Percentiles rank a stretch among this genome's conserved stretches.
Conservation (phyloP, 2,329 filamentous ascomycete species). For the Exophiala mesophila region DNA sequence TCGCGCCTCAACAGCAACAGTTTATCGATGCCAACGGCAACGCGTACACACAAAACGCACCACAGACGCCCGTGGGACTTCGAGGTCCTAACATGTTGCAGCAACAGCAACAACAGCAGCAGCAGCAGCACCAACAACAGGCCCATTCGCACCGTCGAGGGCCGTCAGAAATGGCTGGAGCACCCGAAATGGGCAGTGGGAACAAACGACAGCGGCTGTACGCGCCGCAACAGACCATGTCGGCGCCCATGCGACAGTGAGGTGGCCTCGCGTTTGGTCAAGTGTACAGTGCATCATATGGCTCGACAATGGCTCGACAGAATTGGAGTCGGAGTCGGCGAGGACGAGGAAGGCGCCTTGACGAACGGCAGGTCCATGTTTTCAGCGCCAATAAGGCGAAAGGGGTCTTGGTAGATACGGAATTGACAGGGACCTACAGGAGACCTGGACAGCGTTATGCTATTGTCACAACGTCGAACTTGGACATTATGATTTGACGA, state of each 20-base stretch:
- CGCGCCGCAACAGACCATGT: slow-evolving; percentile 18
- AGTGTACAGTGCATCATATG: not conserved
- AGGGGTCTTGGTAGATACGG: no score
- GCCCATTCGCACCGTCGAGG: slow-evolving; percentile 14
- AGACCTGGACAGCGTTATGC: no score
- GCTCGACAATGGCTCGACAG: not conserved
- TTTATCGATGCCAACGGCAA: slow-evolving; percentile 19
- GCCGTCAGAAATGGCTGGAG: slow-evolving; percentile 20
- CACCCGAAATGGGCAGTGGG: slow-evolving; percentile 16
- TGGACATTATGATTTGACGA: no score
- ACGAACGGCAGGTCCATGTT: no score
- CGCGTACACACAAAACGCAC: slow-evolving; percentile 11
- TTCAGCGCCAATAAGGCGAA: no score
- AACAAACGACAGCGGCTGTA: slow-evolving; percentile 22
- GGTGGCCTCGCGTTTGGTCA: no score
- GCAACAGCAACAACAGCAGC: slow-evolving; percentile 6
- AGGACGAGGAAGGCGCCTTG: no score
- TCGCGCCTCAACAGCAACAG: slow-evolving; percentile 10
- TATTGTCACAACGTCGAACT: no score
- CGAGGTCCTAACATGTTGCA: slow-evolving; percentile 12
- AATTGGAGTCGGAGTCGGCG: no score
- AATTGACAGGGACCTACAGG: no score
- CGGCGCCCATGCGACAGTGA: slow-evolving; percentile 21
- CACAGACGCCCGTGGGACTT: slow-evolving; percentile 19
- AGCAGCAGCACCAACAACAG: slow-evolving; percentile 2